Evolutionary conservation across 345 rosid genomes (phyloP).

Genomic region (Brassica juncea): DNA sequence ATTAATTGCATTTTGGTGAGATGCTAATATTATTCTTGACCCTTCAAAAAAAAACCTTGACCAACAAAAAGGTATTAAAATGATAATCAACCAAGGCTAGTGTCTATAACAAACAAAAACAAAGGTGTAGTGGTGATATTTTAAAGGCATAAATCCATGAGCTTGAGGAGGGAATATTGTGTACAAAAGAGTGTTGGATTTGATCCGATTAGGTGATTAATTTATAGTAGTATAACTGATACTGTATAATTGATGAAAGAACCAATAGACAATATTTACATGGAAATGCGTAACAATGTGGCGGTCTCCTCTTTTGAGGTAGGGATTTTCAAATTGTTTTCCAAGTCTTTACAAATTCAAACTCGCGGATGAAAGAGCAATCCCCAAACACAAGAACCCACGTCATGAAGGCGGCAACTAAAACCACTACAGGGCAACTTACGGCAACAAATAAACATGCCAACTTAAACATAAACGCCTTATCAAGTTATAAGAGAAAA

Average conservation of each 20-base stretch:
- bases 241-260: slow-evolving; percentile 5
- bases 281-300: slow-evolving; percentile 32
- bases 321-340: slow-evolving; percentile 8
- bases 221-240: slow-evolving; percentile 4
- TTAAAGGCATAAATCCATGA: slow-evolving; percentile 17
- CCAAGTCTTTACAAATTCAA: background rate
- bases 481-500: no score
- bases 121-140: slow-evolving; percentile 14
- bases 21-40: background rate
- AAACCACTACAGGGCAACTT: no score
- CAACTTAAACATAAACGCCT: no score
- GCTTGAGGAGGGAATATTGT: slow-evolving; percentile 31
- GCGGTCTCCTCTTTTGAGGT: slow-evolving; percentile 45
- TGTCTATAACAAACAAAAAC: background rate
- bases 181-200: slow-evolving; percentile 32
- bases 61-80: background rate
- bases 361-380: no score
- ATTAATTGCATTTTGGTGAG: background rate
- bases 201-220: slow-evolving; percentile 25
- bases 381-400: no score
- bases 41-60: no score
- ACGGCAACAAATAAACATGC: no score
- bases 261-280: slow-evolving; percentile 8
- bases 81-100: slow-evolving; percentile 2
- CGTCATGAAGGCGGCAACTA: no score